Base-by-base conservation (phyloP, 257 asterid species). In the Capsicum chinense region DNA sequence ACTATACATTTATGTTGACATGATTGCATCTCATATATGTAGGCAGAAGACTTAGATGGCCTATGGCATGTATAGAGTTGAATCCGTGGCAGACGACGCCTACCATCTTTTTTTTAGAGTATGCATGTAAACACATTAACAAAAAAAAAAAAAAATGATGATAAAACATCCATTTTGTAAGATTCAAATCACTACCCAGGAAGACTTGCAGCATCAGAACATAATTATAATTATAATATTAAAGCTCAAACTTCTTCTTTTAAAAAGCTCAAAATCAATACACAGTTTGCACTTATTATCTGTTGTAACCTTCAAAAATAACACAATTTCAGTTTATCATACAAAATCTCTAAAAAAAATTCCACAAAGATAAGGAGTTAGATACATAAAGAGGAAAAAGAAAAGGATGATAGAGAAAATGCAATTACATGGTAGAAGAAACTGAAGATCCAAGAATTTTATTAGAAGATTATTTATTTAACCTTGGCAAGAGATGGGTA, bases 401-500 rank as follows among this genome's bases (percentile, higher is more conserved):
- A 19, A 4, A 74, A 47, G 58, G 57, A 44, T 47, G 9, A 1
- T 73, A 19, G 42, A 73, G 62, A 47, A 47, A 71, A 47, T 47
- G 39, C 3, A 44, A 19, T 48, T 48, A 73, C 60, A 50, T 50
- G 7, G n/a, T 50, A 19, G 44, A 74, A 14, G 39, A 17, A 74
- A 74, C 59, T 50, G 12, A 50, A 74, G 81, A 74, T 74, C 81
- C 81, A 50, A 73, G 60, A 11, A 47, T 71, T 76, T 54, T 0
- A 78, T 33, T 54, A 58, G 4, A 26, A 69, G 7, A 50, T n/a
- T 2, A 21, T 12, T 74, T 21, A 83, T 39, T 81, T 87, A 85
- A 91, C 95, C 95, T 91, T 92, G 85, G 88, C 94, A 14, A 84
- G 74, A 14, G 93, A 60, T 26, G 91, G 87, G 67, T 89, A 70